Conservation (phyloP, 2,329 filamentous ascomycete species). For the Alternaria ethzedia region DNA sequence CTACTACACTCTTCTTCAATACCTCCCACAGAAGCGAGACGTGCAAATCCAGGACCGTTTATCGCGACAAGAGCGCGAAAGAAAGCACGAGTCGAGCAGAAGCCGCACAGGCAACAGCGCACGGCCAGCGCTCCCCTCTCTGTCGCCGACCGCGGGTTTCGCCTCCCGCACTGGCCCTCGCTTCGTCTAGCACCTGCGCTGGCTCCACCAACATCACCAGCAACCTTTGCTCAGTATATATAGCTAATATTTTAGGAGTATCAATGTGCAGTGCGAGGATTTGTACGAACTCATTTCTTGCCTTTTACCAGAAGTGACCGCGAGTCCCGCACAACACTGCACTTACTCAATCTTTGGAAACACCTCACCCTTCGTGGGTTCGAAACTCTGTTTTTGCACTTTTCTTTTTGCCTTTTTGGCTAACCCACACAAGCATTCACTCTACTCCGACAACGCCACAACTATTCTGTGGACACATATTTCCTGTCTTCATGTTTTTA, state of each 20-base stretch:
- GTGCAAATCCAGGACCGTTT: background rate
- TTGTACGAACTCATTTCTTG: conserved; percentile 77
- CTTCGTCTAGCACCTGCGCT: background rate
- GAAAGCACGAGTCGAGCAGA: background rate
- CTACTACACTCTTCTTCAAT: background rate
- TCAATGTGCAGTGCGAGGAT: conserved; percentile 68
- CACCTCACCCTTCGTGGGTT: conserved; percentile 44
- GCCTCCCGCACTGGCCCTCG: background rate
- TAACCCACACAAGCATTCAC: background rate
- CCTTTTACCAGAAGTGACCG: conserved; percentile 83
- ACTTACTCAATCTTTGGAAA: conserved; percentile 65
- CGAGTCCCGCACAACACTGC: conserved; percentile 67
- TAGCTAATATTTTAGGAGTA: background rate
- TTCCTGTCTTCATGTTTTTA: background rate
- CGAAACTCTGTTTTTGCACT: conserved; percentile 50
- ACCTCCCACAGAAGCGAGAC: background rate
- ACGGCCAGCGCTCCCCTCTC: conserved; percentile 7
- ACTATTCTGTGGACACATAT: background rate
- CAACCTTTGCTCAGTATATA: background rate
- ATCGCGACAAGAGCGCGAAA: background rate
- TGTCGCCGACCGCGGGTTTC: background rate
- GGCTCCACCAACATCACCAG: background rate
- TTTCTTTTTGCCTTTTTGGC: conserved; percentile 7
- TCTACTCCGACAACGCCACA: background rate
- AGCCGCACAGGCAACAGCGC: conserved; percentile 9